Percentiles rank a stretch among this genome's conserved stretches.
Conservation (phyloP, 1,284 basidiomycete species). For the Sutorius eximius region DNA sequence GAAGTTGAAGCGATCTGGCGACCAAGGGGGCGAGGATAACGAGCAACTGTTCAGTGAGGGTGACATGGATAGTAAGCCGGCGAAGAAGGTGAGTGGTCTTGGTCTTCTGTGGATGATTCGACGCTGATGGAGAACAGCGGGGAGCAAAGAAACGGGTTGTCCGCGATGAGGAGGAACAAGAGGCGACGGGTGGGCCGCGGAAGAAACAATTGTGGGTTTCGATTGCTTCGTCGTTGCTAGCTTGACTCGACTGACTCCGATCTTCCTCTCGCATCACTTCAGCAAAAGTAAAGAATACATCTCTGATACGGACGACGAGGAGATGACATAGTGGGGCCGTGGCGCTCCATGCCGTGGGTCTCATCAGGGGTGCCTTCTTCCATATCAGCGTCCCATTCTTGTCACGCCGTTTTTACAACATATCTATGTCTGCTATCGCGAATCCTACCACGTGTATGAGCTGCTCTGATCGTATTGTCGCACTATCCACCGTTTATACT, state of each 20-base stretch:
- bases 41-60: slow-evolving; percentile 68
- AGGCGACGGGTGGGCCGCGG: slow-evolving; percentile 47
- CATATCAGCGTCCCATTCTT: neutral
- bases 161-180: slow-evolving; percentile 75
- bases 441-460: neutral
- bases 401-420: neutral
- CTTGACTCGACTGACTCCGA: neutral
- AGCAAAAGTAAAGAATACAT: slow-evolving; percentile 81
- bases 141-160: slow-evolving; percentile 69
- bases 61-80: slow-evolving; percentile 61
- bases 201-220: slow-evolving; percentile 73
- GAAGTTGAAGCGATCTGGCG: slow-evolving; percentile 48
- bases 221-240: no score
- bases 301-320: slow-evolving; percentile 77
- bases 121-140: slow-evolving; percentile 33
- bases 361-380: neutral
- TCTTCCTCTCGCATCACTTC: neutral
- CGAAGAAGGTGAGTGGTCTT: slow-evolving; percentile 56
- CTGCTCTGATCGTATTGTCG: slow-evolving; percentile 6
- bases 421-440: neutral
- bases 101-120: neutral
- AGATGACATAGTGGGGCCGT: slow-evolving; percentile 44
- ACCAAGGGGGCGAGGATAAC: slow-evolving; percentile 43
- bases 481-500: neutral
- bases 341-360: neutral